Evolutionary conservation across 2,329 filamentous ascomycete species (phyloP).

Genomic region (Sarocladium oryzae): DNA sequence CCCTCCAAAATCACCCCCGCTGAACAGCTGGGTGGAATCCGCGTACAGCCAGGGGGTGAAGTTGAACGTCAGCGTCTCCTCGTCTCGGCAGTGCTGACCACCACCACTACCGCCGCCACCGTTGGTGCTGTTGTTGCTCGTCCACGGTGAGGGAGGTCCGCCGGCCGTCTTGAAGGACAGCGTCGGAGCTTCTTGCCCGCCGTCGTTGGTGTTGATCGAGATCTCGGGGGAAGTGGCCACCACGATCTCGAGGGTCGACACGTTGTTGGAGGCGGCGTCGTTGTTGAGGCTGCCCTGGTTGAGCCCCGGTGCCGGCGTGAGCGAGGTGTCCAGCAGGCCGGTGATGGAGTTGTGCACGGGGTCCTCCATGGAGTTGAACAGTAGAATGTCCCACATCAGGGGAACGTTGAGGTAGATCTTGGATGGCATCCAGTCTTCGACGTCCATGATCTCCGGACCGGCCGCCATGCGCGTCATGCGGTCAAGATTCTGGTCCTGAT

Average conservation of each 20-base stretch:
- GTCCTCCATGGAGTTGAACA: slow-evolving; percentile 36
- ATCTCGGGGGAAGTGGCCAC: slow-evolving; percentile 46
- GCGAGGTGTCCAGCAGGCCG: slow-evolving; percentile 35
- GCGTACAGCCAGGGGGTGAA: slow-evolving; percentile 38
- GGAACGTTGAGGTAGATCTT: slow-evolving; percentile 46
- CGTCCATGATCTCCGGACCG: slow-evolving; percentile 39
- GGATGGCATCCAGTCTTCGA: slow-evolving; percentile 45
- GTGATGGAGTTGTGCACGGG: slow-evolving; percentile 27
- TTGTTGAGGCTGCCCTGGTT: slow-evolving; percentile 10
- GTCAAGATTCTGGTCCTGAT: slow-evolving; percentile 39
- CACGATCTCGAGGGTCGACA: slow-evolving; percentile 39
- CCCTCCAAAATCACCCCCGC: slow-evolving; percentile 29
- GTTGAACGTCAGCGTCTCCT: slow-evolving; percentile 30
- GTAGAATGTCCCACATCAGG: slow-evolving; percentile 46
- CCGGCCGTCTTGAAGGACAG: slow-evolving; percentile 26
- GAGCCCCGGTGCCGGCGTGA: slow-evolving; percentile 26
- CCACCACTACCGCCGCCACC: neutral
- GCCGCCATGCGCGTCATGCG: slow-evolving; percentile 43
- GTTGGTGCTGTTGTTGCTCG: slow-evolving; percentile 9
- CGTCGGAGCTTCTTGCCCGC: slow-evolving; percentile 40
- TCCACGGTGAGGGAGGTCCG: slow-evolving; percentile 17
- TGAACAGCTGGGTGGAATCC: slow-evolving; percentile 32
- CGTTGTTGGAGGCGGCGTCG: slow-evolving; percentile 27
- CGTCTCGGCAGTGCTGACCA: slow-evolving; percentile 17
- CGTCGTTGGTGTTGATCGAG: slow-evolving; percentile 43